Conservation (phyloP, 495 filamentous ascomycete genomes). For the Alectoria sarmentosa region DNA sequence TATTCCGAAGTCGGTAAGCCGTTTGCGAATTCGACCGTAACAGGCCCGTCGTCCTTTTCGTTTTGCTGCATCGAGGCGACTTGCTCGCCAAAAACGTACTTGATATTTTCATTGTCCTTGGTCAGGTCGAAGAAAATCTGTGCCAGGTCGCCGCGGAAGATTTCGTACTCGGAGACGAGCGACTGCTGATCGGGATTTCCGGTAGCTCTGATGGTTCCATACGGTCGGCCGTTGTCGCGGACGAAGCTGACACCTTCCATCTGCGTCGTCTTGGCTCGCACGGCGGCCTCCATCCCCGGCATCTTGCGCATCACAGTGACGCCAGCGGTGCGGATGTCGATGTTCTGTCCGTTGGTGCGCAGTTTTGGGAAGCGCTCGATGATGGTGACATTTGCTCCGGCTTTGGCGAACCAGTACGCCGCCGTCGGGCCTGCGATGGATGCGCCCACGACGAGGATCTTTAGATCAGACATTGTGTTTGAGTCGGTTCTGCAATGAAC, state of each 20-base stretch:
- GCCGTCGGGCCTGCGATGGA: conserved; percentile 40
- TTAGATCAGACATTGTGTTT: not conserved
- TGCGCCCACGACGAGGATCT: conserved; percentile 33
- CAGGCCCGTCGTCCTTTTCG: conserved; percentile 27
- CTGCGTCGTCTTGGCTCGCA: conserved; percentile 34
- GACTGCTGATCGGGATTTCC: conserved; percentile 32
- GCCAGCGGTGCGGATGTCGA: conserved; percentile 47
- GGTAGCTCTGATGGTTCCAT: conserved; percentile 38
- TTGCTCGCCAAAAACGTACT: conserved; percentile 41
- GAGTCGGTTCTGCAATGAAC: not conserved
- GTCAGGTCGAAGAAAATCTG: conserved; percentile 33
- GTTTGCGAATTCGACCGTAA: conserved; percentile 33
- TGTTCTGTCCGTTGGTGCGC: conserved; percentile 41
- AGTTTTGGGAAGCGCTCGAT: conserved; percentile 44
- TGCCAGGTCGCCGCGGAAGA: conserved; percentile 36
- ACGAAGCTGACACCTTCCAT: conserved; percentile 44
- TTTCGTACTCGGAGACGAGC: conserved; percentile 47
- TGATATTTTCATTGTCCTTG: conserved; percentile 34
- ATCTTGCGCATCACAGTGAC: conserved; percentile 45
- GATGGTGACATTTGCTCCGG: conserved; percentile 43
- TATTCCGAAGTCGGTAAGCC: conserved; percentile 33
- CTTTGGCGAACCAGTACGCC: conserved; percentile 46
- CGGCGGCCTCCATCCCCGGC: conserved; percentile 38
- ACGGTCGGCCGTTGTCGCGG: conserved; percentile 30
- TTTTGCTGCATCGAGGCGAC: conserved; percentile 29